Base-by-base conservation (phyloP, 2,329 filamentous ascomycete species). In the Nigrospora oryzae region DNA sequence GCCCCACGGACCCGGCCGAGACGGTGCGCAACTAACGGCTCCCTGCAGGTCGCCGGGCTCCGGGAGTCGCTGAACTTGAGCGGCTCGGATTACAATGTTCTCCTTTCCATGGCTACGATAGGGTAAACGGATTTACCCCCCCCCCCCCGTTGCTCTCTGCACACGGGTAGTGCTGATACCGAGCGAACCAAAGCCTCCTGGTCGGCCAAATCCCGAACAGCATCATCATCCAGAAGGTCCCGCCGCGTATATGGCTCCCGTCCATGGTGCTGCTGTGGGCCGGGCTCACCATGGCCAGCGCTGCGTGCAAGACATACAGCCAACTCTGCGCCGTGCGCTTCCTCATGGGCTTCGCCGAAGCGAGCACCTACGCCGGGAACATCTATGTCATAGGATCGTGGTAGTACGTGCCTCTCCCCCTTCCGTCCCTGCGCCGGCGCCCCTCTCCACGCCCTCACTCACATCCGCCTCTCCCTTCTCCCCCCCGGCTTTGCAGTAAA, bases 191-290 rank as follows among this genome's bases (percentile, higher is more conserved):
- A 13, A 40, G 38, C 12, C 38, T 40, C 30, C 30, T 40, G 30
- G 11, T 71, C 5, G 69, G 69, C 6, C 69, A 74, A 51, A 58
- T 71, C 5, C 66, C 66, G 1, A 63, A 62, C 36, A 67, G 66
- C 36, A 53, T 71, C 19, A 68, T 69, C 7, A 58, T 75, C 14
- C 69, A 74, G 49, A 70, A 71, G 48, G 54, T 75, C 35, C 62
- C 65, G 32, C 71, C 69, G 1, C 61, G 71, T n/a, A 63, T 71
- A 37, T 74, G 69, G 57, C 71, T 68, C 48, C 69, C 69, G 3
- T 50, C 59, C 37, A 71, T 69, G 62, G 68, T 71, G 56, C 49
- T 71, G 34, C 45, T 68, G 46, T 75, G 73, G 74, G 69, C 66
- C 0, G 59, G 63, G 4, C 55, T 76, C n/a, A 76, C 71, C 1